phyloP scores from a whole-genome alignment of 345 rosid genomes.

The Moricandia moricandioides region DNA sequence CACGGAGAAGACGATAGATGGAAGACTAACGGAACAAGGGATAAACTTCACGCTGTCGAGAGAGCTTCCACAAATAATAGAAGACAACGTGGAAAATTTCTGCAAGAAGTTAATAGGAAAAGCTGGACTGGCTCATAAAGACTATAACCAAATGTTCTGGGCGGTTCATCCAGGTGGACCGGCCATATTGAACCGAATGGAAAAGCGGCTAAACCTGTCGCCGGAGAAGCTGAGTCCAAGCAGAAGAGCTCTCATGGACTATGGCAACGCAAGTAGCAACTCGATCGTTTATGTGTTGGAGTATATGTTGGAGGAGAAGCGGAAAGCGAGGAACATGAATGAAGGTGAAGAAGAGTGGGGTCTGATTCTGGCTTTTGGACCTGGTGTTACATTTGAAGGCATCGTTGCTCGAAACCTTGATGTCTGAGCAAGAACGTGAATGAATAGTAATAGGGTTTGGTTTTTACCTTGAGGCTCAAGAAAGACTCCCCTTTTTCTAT shows the following conservation, averaged over 20 bases:
- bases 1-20: slow-evolving; percentile 79
- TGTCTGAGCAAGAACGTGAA: slow-evolving; percentile 16
- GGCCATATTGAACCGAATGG: slow-evolving; percentile 82
- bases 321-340: slow-evolving; percentile 39
- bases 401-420: slow-evolving; percentile 83
- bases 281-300: slow-evolving; percentile 88
- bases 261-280: slow-evolving; percentile 94
- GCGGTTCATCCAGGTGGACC: slow-evolving; percentile 99
- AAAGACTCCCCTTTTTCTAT: slow-evolving; percentile 1
- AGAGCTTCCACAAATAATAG: slow-evolving; percentile 93
- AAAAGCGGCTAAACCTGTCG: slow-evolving; percentile 64
- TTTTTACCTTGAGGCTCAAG: slow-evolving; percentile 30
- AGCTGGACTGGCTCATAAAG: slow-evolving; percentile 43
- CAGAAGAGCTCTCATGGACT: slow-evolving; percentile 82
- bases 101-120: slow-evolving; percentile 58
- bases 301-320: slow-evolving; percentile 81
- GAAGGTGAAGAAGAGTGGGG: slow-evolving; percentile 58
- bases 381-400: slow-evolving; percentile 97
- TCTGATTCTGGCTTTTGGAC: slow-evolving; percentile 86
- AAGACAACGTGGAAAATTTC: slow-evolving; percentile 81
- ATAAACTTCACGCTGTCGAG: slow-evolving; percentile 82
- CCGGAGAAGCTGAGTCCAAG: slow-evolving; percentile 83
- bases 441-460: not conserved
- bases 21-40: slow-evolving; percentile 86
- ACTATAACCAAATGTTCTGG: slow-evolving; percentile 84